Base-by-base conservation (phyloP, 495 filamentous ascomycete genomes). In the Tuber borchii region DNA sequence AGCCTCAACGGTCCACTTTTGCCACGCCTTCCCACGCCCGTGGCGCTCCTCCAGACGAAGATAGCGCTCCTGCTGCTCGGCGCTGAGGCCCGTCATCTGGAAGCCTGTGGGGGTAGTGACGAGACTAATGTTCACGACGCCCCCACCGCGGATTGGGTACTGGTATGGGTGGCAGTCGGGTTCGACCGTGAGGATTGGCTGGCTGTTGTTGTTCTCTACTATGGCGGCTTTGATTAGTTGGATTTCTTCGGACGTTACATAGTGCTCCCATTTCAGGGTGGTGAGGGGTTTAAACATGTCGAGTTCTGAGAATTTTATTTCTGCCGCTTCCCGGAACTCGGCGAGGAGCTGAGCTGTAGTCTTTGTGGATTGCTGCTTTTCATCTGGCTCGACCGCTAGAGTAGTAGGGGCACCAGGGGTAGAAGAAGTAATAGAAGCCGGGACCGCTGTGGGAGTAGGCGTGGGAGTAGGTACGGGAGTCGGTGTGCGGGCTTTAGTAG, bases 61-160 rank as follows among this genome's bases (percentile, higher is more conserved):
- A 75, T 92, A 95, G 14, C 90, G 88, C 37, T 91, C 87, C 76
- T 97, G 93, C 81, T 96, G 92, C 43, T 92, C 91, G 20, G 87
- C 82, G 17, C 88, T 91, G 34, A 99, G 85, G 77, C 93, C 93
- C 51, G 89, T 89, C 42, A 97, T 86, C 73, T 92, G 91, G 74
- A 90, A 89, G 6, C 93, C 93, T 74, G 91, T 90, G 5, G 94
- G 93, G 1, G 92, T 94, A 72, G 95, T 89, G 70, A 95, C 85
- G 72, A 90, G 88, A 40, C 88, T 86, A 44, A 86, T 84, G 34
- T 69, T 72, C 16, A 82, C 61, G 69, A 69, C 70, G 19, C 79
- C 80, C 1, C 76, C 79, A 22, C 79, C 80, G 22, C 79, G 73
- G 56, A 82, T 72, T 14, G 56, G 56, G 26, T 65, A 34, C 26